Percentiles rank a stretch among this genome's conserved stretches.
Conservation (phyloP, 2,329 filamentous ascomycete genomes). For the Ilyonectria robusta region DNA sequence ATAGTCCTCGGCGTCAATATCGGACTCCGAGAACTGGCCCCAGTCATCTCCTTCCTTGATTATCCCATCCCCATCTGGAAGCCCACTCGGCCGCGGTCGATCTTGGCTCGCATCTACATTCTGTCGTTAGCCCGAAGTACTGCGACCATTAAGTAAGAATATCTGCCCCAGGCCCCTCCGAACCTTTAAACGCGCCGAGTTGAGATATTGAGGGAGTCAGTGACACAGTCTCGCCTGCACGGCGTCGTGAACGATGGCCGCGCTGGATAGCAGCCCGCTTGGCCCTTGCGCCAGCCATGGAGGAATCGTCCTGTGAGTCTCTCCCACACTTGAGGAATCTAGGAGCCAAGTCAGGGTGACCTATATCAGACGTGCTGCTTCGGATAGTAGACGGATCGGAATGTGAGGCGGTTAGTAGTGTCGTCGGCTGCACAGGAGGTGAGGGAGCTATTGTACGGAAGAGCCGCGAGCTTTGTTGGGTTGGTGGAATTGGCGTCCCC, state of each 20-base stretch:
- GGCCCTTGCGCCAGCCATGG: constrained; percentile 27
- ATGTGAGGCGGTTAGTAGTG: neutral
- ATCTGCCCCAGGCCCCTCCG: no score
- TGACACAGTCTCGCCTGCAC: neutral
- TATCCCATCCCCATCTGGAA: no score
- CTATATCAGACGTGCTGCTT: neutral
- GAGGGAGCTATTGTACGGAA: neutral
- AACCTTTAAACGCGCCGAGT: no score
- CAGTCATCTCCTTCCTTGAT: no score
- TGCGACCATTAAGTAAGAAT: no score
- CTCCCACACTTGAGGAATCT: neutral
- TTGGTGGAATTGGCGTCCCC: neutral
- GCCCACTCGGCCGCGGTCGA: no score
- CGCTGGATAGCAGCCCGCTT: constrained; percentile 31
- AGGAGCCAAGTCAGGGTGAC: neutral
- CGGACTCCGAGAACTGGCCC: no score
- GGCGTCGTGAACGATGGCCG: constrained; percentile 32
- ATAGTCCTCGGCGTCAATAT: no score
- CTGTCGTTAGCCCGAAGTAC: no score
- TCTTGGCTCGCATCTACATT: no score
- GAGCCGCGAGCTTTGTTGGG: neutral
- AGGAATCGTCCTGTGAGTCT: constrained; percentile 21
- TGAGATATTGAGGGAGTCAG: no score
- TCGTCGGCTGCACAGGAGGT: neutral
- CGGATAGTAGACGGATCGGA: neutral